Percentiles rank a stretch among this genome's conserved stretches.
Conservation (phyloP, 108 stramenopile species). For the Schizochytrium sp. region DNA sequence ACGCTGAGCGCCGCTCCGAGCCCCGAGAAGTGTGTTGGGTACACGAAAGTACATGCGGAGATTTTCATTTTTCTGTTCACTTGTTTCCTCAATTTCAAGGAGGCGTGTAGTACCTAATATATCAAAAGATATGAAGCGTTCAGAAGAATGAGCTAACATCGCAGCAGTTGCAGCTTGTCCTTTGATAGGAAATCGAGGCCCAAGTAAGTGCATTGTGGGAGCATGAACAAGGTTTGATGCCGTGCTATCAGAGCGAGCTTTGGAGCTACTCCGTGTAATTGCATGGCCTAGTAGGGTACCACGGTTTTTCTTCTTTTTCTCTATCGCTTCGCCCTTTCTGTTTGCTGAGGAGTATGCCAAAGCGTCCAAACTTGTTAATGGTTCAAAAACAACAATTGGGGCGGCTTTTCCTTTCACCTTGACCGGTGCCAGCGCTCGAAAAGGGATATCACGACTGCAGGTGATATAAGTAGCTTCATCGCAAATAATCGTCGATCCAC, state of each 20-base stretch:
- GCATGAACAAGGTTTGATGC: too few species aligned
- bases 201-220: too few species aligned
- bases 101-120: background rate
- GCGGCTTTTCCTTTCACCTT: constrained; percentile 74
- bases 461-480: background rate
- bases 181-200: too few species aligned
- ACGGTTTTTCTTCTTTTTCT: too few species aligned
- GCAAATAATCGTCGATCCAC: constrained; percentile 11
- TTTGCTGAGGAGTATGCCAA: background rate
- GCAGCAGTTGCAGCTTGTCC: background rate
- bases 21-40: background rate
- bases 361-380: constrained; percentile 57
- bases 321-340: background rate
- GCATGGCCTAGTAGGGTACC: too few species aligned
- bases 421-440: constrained; percentile 68
- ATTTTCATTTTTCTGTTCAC: background rate
- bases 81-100: background rate
- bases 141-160: too few species aligned
- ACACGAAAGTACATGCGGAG: constrained; percentile 47
- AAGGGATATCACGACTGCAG: constrained; percentile 64
- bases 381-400: constrained; percentile 69
- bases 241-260: too few species aligned
- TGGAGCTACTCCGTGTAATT: too few species aligned
- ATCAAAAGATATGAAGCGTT: background rate
- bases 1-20: background rate